Evolutionary conservation across 257 asterid species (phyloP), one percentile per base, ranked within the genome.

Genomic region (Rehmannia glutinosa): DNA sequence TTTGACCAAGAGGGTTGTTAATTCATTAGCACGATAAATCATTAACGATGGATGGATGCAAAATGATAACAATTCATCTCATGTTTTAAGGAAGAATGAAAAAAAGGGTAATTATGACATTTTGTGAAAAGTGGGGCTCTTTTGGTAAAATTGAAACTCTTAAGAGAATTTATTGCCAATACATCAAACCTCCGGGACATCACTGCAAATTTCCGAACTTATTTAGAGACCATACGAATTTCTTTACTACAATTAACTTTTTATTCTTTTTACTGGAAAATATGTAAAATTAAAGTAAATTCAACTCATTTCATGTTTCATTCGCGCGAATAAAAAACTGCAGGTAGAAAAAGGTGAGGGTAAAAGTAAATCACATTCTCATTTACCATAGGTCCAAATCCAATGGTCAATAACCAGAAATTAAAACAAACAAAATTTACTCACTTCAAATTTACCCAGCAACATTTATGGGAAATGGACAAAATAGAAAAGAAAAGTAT

Each of bases 361-460:
- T 36, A 64, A 49, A 54, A 20, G 10, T 20, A 20, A 50, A 50
- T 23, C n/a, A n/a, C n/a, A 50, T 50, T 23, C 57, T 50, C 57
- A 50, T 20, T 47, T 47, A 10, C 8, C 57, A 50, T 47, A 47
- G 20, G 30, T 27, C 24, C 54, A 24, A 46, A 16, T 25, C 28
- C 20, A 49, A 6, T 10, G 38, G 60, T 27, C 71, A 30, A 51
- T 47, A 71, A 68, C 10, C 36, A 64, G 73, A 58, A 69, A n/a
- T n/a, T n/a, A n/a, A 65, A 73, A 52, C 73, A 76, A 73, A 73
- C 47, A 58, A 61, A 62, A 68, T 15, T 38, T 43, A 58, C 65
- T 12, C 12, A 5, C 0, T 16, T 16, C 8, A 32, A 17, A 19
- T 25, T 42, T 35, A 74, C 63, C 61, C 45, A 42, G 23, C 41